Base-by-base conservation (phyloP, 2,329 filamentous ascomycete genomes). In the Emergomyces pasteurianus region DNA sequence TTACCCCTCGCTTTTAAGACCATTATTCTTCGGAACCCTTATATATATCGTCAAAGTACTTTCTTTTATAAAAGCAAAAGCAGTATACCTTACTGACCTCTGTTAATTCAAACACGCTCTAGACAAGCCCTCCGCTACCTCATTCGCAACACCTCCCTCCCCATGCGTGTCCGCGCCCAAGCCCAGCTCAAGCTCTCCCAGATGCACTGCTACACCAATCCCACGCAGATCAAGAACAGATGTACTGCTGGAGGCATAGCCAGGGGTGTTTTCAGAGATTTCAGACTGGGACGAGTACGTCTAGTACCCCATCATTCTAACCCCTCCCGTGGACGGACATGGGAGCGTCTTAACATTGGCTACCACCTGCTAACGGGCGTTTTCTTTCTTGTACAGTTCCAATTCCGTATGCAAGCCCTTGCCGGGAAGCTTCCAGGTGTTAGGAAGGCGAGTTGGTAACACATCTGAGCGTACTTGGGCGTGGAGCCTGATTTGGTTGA, bases 141-240 rank as follows among this genome's bases (percentile, higher is more conserved):
- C 65, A 90, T 96, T 73, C 90, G 89, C 74, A 99, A 99, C 76
- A 94, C 90, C 38, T 87, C 86, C 0, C 86, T 99, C 2, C 85
- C 92, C 1, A 81, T 86, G 60, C 85, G 92, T 70, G 86, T 88
- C 58, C 89, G 95, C 70, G 90, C 90, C 64, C 89, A 95, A 74
- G 94, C 94, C 49, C 92, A 97, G 79, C 84, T 99, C 61, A 87
- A 97, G 77, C 81, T 99, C 66, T 85, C 88, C 3, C 88, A 95
- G 77, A 96, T 97, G 92, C 92, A 96, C 79, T 86, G 85, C 80
- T 97, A 97, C 77, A 97, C 94, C 42, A 83, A 92, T 63, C 85
- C 90, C 62, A 96, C 92, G 57, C 92, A 96, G 80, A 92, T 99
- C 74, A 86, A 88, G 74, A 97, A 96, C 77, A 81, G 94, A 67